Evolutionary conservation across 129 eudicot genomes (phyloP).

Genomic region (Calendula officinalis): DNA sequence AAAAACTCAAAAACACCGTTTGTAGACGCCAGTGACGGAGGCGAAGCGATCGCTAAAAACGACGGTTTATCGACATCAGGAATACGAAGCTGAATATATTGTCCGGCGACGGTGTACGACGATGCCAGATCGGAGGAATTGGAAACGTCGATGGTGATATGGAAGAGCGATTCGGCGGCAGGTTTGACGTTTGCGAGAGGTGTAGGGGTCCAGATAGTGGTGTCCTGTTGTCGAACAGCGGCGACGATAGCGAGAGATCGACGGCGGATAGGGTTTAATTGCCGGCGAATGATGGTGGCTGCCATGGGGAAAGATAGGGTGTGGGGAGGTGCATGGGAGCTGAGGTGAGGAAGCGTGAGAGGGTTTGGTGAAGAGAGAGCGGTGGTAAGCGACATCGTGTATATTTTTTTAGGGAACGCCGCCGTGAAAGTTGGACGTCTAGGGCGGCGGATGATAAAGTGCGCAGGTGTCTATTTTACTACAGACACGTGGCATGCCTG

Average conservation of each 20-base stretch:
- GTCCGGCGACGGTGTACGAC: slow-evolving; percentile 70
- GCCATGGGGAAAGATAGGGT: slow-evolving; percentile 41
- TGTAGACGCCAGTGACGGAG: slow-evolving; percentile 52
- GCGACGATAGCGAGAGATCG: slow-evolving; percentile 49
- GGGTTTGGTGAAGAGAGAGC: slow-evolving; percentile 10
- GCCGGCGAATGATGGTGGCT: slow-evolving; percentile 53
- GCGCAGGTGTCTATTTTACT: slow-evolving; percentile 26
- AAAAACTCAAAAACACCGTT: slow-evolving; percentile 77
- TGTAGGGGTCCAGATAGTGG: slow-evolving; percentile 55
- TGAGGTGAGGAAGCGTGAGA: slow-evolving; percentile 36
- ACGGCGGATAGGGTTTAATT: slow-evolving; percentile 36
- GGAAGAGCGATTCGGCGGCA: slow-evolving; percentile 85
- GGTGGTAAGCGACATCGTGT: slow-evolving; percentile 36
- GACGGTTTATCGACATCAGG: slow-evolving; percentile 57
- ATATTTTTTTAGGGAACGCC: slow-evolving; percentile 32
- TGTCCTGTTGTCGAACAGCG: slow-evolving; percentile 64
- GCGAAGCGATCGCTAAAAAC: slow-evolving; percentile 88
- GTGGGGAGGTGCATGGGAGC: slow-evolving; percentile 58
- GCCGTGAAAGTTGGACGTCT: slow-evolving; percentile 42
- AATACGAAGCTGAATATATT: slow-evolving; percentile 77
- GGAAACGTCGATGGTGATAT: slow-evolving; percentile 81
- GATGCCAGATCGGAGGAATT: slow-evolving; percentile 56
- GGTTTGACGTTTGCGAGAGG: slow-evolving; percentile 61
- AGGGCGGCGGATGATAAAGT: slow-evolving; percentile 31
- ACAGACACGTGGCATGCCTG: slow-evolving; percentile 30